Conservation (phyloP, 2,329 filamentous ascomycete genomes). For the Pestalotiopsis sp. region DNA sequence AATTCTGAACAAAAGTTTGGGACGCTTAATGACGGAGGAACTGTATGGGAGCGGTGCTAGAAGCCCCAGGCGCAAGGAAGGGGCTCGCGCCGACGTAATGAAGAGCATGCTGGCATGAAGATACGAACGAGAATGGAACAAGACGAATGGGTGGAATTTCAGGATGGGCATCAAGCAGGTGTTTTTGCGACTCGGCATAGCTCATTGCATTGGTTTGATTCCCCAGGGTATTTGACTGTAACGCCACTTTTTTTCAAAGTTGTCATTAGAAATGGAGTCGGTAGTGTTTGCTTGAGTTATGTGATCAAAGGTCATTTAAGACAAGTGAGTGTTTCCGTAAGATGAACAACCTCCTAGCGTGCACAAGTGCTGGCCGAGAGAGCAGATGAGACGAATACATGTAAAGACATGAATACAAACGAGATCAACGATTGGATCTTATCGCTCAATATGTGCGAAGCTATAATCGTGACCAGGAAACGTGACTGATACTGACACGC, state of each 20-base stretch:
- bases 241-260: background rate
- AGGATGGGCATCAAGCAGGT: conserved; percentile 8
- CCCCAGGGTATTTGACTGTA: background rate
- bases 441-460: background rate
- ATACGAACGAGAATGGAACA: conserved; percentile 5
- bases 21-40: background rate
- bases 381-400: background rate
- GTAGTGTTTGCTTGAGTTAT: background rate
- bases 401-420: background rate
- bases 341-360: background rate
- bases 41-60: background rate
- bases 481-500: background rate
- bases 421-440: background rate
- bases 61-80: background rate
- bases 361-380: background rate
- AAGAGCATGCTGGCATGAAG: conserved; percentile 11
- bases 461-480: background rate
- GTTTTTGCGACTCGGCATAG: conserved; percentile 1
- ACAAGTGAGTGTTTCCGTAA: background rate
- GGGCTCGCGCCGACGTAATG: background rate
- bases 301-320: background rate
- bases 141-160: conserved; percentile 6
- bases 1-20: conserved; percentile 21
- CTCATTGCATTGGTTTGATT: background rate
- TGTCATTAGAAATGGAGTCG: conserved; percentile 1